A percentile compares a stretch with the other conserved stretches of the same genome.
These are phyloP conservation scores for Pleurotus tuoliensis DNA, from an alignment of 768 basidiomycete species.

Conservation along the genomic window DNA sequence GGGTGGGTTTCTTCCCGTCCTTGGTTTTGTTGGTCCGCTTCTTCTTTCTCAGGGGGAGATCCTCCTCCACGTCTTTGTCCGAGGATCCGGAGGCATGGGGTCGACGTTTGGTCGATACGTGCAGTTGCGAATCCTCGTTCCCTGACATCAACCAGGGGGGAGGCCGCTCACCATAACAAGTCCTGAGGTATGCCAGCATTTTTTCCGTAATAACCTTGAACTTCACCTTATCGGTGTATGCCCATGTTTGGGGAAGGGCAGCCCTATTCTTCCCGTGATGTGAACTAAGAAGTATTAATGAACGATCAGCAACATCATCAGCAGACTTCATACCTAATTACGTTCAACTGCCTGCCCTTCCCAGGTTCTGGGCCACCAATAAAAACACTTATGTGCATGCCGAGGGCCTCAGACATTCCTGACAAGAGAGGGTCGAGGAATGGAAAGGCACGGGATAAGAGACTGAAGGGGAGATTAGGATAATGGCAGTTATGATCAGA, in stretches of 20 bases:
- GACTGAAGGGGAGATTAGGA: not conserved
- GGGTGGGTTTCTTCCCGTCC: too few species aligned
- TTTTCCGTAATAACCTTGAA: too few species aligned
- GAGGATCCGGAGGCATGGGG: too few species aligned
- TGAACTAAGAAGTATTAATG: not conserved
- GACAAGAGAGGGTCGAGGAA: not conserved
- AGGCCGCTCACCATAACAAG: too few species aligned
- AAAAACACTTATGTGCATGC: constrained; percentile 1
- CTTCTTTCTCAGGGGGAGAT: too few species aligned
- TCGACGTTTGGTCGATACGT: too few species aligned
- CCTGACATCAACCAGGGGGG: too few species aligned
- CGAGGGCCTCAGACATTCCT: not conserved
- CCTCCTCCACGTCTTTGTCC: too few species aligned
- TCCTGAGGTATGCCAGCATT: too few species aligned
- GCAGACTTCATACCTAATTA: constrained; percentile 2
- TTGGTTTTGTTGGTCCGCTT: too few species aligned
- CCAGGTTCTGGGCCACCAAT: constrained; percentile 1
- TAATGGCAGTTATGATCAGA: not conserved
- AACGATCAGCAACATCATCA: not conserved
- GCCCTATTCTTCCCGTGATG: constrained; percentile 4
- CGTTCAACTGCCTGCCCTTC: constrained; percentile 6
- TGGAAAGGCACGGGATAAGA: not conserved
- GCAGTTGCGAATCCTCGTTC: too few species aligned
- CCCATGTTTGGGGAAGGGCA: constrained; percentile 4
- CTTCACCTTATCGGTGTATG: not conserved